Evolutionary conservation across 495 filamentous ascomycete genomes (phyloP).

Genomic region (Aspergillus biplanus): DNA sequence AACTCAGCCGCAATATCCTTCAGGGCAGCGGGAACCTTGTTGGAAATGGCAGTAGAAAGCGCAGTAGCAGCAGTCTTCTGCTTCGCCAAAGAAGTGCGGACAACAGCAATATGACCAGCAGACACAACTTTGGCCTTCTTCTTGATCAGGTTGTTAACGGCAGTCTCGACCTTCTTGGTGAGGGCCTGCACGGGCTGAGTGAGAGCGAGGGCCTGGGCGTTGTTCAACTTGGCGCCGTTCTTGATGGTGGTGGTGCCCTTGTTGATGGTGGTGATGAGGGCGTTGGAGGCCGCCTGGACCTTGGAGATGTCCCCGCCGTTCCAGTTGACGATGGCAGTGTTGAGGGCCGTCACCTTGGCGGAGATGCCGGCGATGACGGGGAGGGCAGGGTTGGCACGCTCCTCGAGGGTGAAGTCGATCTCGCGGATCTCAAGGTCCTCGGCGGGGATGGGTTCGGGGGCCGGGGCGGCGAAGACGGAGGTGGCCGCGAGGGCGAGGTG

Average conservation of each 20-base stretch:
- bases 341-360: constrained; percentile 36
- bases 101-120: constrained; percentile 30
- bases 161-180: constrained; percentile 31
- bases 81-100: constrained; percentile 29
- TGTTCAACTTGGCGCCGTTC: constrained; percentile 26
- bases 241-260: constrained; percentile 32
- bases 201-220: constrained; percentile 37
- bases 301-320: constrained; percentile 33
- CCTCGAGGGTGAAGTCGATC: no score
- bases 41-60: constrained; percentile 37
- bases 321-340: constrained; percentile 40
- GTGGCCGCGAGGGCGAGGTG: constrained; percentile 33
- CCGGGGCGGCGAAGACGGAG: constrained; percentile 31
- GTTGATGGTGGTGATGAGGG: constrained; percentile 39
- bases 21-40: constrained; percentile 37
- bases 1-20: constrained; percentile 30
- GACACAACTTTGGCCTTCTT: constrained; percentile 41
- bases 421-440: neutral
- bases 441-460: constrained; percentile 35
- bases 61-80: constrained; percentile 36
- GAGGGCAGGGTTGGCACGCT: no score
- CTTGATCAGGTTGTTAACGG: constrained; percentile 34
- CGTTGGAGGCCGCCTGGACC: constrained; percentile 37
- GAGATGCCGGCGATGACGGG: constrained; percentile 36
- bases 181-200: constrained; percentile 38